A percentile compares a stretch with the other conserved stretches of the same genome.
phyloP scores from a whole-genome alignment of 2,329 filamentous ascomycete genomes.

The Rutstroemia sp. region DNA sequence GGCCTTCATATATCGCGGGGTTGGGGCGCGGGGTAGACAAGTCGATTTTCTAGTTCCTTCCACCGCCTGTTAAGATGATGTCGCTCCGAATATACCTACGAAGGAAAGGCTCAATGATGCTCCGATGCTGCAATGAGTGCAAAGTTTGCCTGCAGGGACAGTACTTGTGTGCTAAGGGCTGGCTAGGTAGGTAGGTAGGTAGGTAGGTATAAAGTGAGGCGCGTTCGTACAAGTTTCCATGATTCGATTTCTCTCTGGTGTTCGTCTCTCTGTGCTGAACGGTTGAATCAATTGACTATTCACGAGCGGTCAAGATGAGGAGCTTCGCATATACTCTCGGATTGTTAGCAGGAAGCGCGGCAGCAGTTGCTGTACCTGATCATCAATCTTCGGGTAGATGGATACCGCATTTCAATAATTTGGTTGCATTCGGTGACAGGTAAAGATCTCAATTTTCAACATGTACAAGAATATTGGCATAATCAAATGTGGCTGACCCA shows the following conservation, averaged over 20 bases:
- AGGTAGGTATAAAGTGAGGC: too few relatives aligned
- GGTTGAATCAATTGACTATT: background rate
- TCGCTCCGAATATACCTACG: background rate
- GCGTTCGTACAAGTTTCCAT: background rate
- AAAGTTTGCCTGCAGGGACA: background rate
- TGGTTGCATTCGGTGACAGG: slow-evolving; percentile 68
- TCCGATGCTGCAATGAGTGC: background rate
- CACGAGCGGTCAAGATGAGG: background rate
- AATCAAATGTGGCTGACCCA: background rate
- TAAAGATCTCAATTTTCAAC: slow-evolving; percentile 17
- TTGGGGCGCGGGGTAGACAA: background rate
- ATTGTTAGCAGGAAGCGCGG: background rate
- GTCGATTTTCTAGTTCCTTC: background rate
- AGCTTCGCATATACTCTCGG: background rate
- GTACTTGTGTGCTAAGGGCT: too few relatives aligned
- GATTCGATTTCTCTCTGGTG: background rate
- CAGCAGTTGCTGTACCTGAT: background rate
- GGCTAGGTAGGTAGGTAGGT: too few relatives aligned
- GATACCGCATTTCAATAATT: slow-evolving; percentile 47
- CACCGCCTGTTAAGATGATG: background rate
- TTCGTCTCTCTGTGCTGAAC: background rate
- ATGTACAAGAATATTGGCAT: background rate
- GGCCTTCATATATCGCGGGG: background rate
- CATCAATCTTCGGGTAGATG: slow-evolving; percentile 4
- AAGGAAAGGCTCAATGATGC: background rate